Conservation (phyloP, 768 basidiomycete species). For the Coprinopsis marcescibilis region DNA sequence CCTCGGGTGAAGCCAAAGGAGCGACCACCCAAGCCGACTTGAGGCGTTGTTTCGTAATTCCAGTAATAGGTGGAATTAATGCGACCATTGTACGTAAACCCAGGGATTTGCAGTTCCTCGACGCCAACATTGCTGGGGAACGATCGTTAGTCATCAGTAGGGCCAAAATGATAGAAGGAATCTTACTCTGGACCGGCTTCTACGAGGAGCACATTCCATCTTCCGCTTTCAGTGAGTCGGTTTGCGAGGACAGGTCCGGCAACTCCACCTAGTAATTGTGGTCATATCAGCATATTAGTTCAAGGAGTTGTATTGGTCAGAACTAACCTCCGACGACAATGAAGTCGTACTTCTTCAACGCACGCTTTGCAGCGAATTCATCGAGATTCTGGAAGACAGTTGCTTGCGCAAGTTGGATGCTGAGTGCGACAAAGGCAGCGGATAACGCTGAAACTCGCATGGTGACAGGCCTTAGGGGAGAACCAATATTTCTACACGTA, state of each 20-base stretch:
- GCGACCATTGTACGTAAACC: background rate
- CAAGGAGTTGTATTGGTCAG: background rate
- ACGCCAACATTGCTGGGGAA: conserved; percentile 17
- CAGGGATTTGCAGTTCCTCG: conserved; percentile 16
- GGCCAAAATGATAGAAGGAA: background rate
- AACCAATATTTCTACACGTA: no score
- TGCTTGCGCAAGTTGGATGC: no score
- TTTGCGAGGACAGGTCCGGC: conserved; percentile 26
- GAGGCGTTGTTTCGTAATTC: conserved; percentile 27
- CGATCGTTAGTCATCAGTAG: background rate
- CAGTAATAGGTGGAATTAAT: conserved; percentile 20
- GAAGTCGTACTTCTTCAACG: no score
- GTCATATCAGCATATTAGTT: background rate
- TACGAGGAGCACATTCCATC: conserved; percentile 21
- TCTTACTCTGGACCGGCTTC: conserved; percentile 27
- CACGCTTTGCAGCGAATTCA: no score
- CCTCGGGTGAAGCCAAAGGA: conserved; percentile 23
- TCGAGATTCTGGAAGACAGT: no score
- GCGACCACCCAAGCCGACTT: conserved; percentile 21
- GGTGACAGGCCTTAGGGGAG: no score
- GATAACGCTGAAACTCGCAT: no score
- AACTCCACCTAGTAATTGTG: conserved; percentile 16
- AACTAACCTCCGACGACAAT: background rate
- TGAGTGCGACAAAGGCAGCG: no score
- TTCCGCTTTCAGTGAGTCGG: conserved; percentile 23